These are phyloP conservation scores for Cordyceps cateniannulata DNA, from an alignment of 2,329 filamentous ascomycete genomes.

Conservation along the genomic window DNA sequence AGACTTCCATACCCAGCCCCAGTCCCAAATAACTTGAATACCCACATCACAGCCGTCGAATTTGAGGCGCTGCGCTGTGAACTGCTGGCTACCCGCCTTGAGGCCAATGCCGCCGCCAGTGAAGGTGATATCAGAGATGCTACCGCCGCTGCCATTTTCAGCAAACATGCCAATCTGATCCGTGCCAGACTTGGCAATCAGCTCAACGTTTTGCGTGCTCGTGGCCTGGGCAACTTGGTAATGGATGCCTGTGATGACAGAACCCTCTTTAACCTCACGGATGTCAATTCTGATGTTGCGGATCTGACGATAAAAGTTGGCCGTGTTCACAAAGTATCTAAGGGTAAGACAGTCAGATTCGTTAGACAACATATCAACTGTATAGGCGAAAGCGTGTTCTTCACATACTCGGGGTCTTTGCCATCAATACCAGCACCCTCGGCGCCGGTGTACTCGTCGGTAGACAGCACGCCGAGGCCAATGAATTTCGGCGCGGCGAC, in stretches of 20 bases:
- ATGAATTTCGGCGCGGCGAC: slow-evolving; percentile 44
- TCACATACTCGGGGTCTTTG: slow-evolving; percentile 1
- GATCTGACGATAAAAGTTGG: slow-evolving; percentile 18
- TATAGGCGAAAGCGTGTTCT: too few relatives aligned
- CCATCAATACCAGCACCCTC: slow-evolving; percentile 4
- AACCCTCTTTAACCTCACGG: background rate
- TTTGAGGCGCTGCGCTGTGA: slow-evolving; percentile 58
- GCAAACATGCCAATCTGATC: slow-evolving; percentile 12
- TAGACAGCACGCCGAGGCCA: slow-evolving; percentile 49
- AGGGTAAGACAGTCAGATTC: too few relatives aligned
- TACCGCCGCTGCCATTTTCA: slow-evolving; percentile 28
- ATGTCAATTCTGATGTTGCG: slow-evolving; percentile 15
- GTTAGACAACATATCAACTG: too few relatives aligned
- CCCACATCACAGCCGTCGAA: slow-evolving; percentile 60
- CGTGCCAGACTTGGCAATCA: slow-evolving; percentile 8
- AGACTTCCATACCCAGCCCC: slow-evolving; percentile 53
- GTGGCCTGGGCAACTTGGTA: slow-evolving; percentile 22
- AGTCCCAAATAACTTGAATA: slow-evolving; percentile 66
- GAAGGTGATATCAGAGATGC: slow-evolving; percentile 53
- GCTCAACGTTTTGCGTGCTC: slow-evolving; percentile 18
- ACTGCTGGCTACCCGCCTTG: slow-evolving; percentile 53
- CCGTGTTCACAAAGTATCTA: background rate
- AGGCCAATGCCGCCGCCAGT: slow-evolving; percentile 47
- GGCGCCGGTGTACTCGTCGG: slow-evolving; percentile 25
- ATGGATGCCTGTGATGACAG: slow-evolving; percentile 14